Evolutionary conservation across 73 alveolate genomes (phyloP), one percentile per base, ranked within the genome.

Genomic region (Blepharisma stoltei): DNA sequence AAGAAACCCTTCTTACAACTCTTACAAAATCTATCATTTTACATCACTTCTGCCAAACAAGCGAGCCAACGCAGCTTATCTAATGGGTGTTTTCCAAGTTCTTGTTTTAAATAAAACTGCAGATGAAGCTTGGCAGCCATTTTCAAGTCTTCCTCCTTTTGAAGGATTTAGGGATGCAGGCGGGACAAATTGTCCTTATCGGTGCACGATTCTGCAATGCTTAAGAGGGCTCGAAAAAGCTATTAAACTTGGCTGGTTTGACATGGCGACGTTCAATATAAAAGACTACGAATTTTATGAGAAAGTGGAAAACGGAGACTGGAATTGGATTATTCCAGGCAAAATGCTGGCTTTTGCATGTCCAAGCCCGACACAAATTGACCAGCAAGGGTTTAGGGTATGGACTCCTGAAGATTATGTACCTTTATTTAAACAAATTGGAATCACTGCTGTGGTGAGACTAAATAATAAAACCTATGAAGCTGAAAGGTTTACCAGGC

Each of bases 391-490:
- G 70, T 77, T 69, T n/a, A 69, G 60, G 79, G 65, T 46, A 23
- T 69, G 55, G 81, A 82, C 92, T 32, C 98, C 99, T 8, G 98
- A 95, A 71, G 99, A 95, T 77, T 95, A 95, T 81, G 93, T 89
- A 7, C 96, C 97, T 5, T 89, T 95, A 14, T 95, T 95, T 84
- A 89, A 92, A 85, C 87, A 94, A 80, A 70, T 92, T 65, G 93
- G 91, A 21, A 89, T 92, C 21, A 86, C 90, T 70, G 75, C 71
- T 27, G 98, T 95, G 37, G 86, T 95, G 38, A 91, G 99, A 81
- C 86, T 95, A 32, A 95, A 95, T 80, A 88, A 90, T 43, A 84
- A 78, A 23, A 82, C 87, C 8, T 93, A 93, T 85, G 97, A 93
- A 54, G 91, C 83, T 55, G 77, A n/a, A 55, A 86, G 83, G 79